Conservation (phyloP, 306 rosid species). For the Lablab purpureus region DNA sequence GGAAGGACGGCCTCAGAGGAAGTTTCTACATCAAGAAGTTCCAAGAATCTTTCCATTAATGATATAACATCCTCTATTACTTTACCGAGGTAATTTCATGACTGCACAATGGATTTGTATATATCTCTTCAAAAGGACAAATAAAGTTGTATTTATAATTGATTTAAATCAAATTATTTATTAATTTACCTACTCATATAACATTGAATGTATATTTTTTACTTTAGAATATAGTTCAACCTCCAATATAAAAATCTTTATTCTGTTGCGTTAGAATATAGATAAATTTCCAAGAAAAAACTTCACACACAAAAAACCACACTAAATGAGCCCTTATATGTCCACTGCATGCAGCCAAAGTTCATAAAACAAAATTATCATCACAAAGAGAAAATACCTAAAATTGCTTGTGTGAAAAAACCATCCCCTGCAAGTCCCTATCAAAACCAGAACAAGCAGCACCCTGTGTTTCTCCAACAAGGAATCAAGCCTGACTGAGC, state of each 20-base stretch:
- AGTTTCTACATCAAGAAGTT: conserved; percentile 19
- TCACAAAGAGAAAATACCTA: not conserved
- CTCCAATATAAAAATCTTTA: not conserved
- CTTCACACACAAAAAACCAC: too few relatives aligned
- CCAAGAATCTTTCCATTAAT: conserved; percentile 39
- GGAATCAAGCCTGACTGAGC: not conserved
- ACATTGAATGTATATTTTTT: not conserved
- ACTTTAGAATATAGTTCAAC: not conserved
- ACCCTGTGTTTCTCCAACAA: not conserved
- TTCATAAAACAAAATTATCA: not conserved
- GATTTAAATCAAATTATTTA: too few relatives aligned
- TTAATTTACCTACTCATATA: not conserved
- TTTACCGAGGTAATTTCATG: not conserved
- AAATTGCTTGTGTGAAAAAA: not conserved
- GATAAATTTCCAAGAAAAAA: too few relatives aligned
- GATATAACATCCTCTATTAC: conserved; percentile 4
- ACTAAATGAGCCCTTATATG: not conserved
- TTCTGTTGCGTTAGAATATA: too few relatives aligned
- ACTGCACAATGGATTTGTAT: not conserved
- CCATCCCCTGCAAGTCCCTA: not conserved
- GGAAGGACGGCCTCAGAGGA: conserved; percentile 6
- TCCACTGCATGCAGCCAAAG: not conserved
- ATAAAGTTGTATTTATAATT: not conserved
- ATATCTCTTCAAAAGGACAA: not conserved
- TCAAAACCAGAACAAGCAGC: not conserved